phyloP scores from a whole-genome alignment of 1,139 yeast species.

The Debaryomycetaceae sp. region DNA sequence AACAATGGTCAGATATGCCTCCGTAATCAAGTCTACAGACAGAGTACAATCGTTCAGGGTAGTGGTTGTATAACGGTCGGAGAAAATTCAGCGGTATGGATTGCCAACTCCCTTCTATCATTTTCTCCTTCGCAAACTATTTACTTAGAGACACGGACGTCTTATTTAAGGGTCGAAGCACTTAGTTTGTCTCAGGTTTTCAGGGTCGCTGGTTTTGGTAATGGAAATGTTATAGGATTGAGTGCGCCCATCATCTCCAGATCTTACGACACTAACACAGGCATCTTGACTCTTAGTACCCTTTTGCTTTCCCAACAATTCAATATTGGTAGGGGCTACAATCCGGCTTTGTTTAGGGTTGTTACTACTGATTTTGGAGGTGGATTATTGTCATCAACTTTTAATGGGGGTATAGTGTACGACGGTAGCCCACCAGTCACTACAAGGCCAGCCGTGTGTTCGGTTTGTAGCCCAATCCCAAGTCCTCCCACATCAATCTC shows the following conservation, averaged over 20 bases:
- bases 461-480: slow-evolving; percentile 8
- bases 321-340: slow-evolving; percentile 22
- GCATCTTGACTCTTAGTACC: slow-evolving; percentile 17
- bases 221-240: slow-evolving; percentile 25
- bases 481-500: not conserved
- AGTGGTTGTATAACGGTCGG: slow-evolving; percentile 27
- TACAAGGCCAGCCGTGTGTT: slow-evolving; percentile 13
- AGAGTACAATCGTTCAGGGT: slow-evolving; percentile 23
- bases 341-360: slow-evolving; percentile 5
- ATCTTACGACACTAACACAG: slow-evolving; percentile 14
- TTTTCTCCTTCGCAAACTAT: slow-evolving; percentile 18
- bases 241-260: slow-evolving; percentile 13
- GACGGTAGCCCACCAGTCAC: slow-evolving; percentile 16
- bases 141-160: slow-evolving; percentile 16
- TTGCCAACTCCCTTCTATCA: slow-evolving; percentile 15
- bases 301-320: slow-evolving; percentile 10
- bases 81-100: slow-evolving; percentile 16
- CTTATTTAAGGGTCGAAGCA: slow-evolving; percentile 18
- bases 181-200: slow-evolving; percentile 17
- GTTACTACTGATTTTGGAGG: slow-evolving; percentile 4
- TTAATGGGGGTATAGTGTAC: slow-evolving; percentile 17
- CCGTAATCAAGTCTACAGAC: slow-evolving; percentile 19
- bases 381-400: slow-evolving; percentile 14
- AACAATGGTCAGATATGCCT: slow-evolving; percentile 32
- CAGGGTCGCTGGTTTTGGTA: slow-evolving; percentile 30